Conservation (phyloP, 1,284 basidiomycete genomes). For the Leccinum brunneo-olivaceum region DNA sequence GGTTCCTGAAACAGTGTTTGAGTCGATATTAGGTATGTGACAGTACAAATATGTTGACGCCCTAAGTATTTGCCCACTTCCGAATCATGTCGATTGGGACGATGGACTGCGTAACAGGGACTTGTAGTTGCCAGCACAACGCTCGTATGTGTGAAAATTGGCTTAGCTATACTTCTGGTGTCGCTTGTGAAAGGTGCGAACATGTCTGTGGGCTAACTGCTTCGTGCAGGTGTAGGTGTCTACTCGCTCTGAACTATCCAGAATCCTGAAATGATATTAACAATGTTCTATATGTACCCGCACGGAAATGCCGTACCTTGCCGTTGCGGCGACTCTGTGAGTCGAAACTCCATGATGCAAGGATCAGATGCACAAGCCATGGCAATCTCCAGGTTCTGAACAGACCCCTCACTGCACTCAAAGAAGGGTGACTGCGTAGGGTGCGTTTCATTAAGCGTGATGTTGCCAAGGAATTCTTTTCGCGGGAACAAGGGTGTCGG, state of each 20-base stretch:
- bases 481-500: conserved; percentile 10
- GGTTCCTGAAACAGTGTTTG: too few relatives aligned
- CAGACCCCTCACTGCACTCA: conserved; percentile 11
- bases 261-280: conserved; percentile 11
- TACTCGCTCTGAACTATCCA: conserved; percentile 20
- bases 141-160: too few relatives aligned
- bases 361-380: conserved; percentile 19
- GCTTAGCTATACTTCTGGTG: too few relatives aligned
- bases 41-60: too few relatives aligned
- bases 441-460: conserved; percentile 10
- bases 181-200: not conserved
- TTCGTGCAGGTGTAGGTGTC: not conserved
- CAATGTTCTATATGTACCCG: not conserved
- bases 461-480: conserved; percentile 16
- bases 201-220: not conserved
- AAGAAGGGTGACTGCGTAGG: conserved; percentile 12
- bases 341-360: conserved; percentile 21
- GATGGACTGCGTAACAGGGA: too few relatives aligned
- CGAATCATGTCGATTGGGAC: too few relatives aligned
- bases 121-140: too few relatives aligned
- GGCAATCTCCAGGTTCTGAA: conserved; percentile 20
- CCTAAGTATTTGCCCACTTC: too few relatives aligned
- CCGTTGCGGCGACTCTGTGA: conserved; percentile 10
- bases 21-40: too few relatives aligned
- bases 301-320: conserved; percentile 15